These are phyloP conservation scores for Colletotrichum sp. DNA, from an alignment of 2,329 filamentous ascomycete species.

Conservation along the genomic window DNA sequence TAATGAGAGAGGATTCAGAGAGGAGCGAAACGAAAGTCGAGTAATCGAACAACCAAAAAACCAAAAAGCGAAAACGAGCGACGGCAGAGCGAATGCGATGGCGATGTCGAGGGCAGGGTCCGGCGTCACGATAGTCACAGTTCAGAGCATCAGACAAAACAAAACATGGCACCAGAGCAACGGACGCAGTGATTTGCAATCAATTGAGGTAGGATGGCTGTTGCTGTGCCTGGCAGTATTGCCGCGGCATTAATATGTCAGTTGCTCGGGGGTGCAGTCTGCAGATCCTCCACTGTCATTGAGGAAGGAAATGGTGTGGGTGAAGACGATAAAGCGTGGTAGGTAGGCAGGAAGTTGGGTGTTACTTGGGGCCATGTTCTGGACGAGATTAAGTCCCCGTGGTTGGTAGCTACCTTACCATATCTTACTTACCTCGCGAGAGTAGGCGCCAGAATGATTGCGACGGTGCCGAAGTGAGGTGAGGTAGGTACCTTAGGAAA, in stretches of 20 bases:
- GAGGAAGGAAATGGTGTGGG: too few relatives aligned
- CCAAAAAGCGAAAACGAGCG: not conserved
- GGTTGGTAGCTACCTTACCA: too few relatives aligned
- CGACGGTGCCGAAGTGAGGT: too few relatives aligned
- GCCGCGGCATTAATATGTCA: not conserved
- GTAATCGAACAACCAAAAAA: not conserved
- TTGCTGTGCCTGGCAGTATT: not conserved
- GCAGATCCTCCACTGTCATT: too few relatives aligned
- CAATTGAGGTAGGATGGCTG: not conserved
- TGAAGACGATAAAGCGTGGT: too few relatives aligned
- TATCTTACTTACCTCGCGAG: too few relatives aligned
- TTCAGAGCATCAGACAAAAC: not conserved
- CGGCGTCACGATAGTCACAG: not conserved
- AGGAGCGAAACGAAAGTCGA: not conserved
- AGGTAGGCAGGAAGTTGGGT: too few relatives aligned
- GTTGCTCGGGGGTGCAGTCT: rapidly evolving
- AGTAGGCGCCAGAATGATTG: too few relatives aligned
- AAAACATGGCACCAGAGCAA: not conserved
- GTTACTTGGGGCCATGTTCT: too few relatives aligned
- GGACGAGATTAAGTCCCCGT: too few relatives aligned
- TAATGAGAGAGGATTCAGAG: not conserved
- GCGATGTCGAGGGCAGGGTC: not conserved
- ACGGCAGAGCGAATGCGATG: not conserved
- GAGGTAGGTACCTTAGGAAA: too few relatives aligned
- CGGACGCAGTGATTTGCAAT: not conserved